Percentiles rank a stretch among this genome's conserved stretches.
Conservation (phyloP, 164 flowering plant species). For the Tetracentron sinense region DNA sequence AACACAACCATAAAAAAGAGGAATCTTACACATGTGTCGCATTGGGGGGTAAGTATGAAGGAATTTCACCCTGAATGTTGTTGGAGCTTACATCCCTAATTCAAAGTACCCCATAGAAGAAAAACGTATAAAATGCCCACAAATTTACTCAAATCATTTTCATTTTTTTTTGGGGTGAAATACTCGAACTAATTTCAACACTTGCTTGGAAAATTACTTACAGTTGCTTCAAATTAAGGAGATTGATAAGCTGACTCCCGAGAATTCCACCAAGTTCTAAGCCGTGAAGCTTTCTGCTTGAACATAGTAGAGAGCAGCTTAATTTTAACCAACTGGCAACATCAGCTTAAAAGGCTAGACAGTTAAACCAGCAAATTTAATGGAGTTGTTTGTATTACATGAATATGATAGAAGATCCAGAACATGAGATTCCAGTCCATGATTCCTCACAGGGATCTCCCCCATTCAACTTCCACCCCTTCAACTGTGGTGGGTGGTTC, state of each 20-base stretch:
- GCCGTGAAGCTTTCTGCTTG: constrained; percentile 54
- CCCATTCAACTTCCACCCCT: constrained; percentile 50
- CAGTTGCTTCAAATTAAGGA: constrained; percentile 57
- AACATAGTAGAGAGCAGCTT: neutral
- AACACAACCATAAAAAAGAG: neutral
- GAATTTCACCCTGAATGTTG: constrained; percentile 57
- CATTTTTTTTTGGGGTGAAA: no score
- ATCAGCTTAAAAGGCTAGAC: neutral
- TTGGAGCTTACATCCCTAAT: constrained; percentile 73
- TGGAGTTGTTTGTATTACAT: constrained; percentile 34
- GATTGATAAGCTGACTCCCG: constrained; percentile 44
- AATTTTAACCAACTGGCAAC: neutral
- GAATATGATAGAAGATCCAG: constrained; percentile 49
- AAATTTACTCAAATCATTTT: no score
- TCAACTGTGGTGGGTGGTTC: constrained; percentile 50
- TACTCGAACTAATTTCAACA: neutral
- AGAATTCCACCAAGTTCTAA: constrained; percentile 51
- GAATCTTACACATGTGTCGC: constrained; percentile 57
- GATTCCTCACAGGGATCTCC: constrained; percentile 81
- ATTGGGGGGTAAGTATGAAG: constrained; percentile 68
- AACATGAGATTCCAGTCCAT: constrained; percentile 77
- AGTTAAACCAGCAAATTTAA: neutral
- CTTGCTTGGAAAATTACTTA: constrained; percentile 33
- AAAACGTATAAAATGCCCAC: no score
- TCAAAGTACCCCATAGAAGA: constrained; percentile 9